Evolutionary conservation across 1,139 yeast genomes (phyloP).

Genomic region (Blastobotrys serpentis): DNA sequence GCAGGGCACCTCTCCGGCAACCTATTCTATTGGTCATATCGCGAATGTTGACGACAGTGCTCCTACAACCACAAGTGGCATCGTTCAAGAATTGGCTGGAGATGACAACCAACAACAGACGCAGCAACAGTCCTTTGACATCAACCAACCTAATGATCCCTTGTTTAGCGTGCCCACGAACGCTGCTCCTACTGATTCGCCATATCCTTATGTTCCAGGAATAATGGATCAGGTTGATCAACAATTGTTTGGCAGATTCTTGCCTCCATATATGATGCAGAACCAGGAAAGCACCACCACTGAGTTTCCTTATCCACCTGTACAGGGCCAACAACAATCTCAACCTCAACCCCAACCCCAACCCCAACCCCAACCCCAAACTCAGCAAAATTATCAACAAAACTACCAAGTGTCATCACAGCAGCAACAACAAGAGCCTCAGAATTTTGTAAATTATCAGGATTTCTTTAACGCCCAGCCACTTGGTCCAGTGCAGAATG

Average conservation of each 20-base stretch:
- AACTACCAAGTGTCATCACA: neutral
- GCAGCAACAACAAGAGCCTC: neutral
- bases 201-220: constrained; percentile 61
- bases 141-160: neutral
- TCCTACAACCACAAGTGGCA: constrained; percentile 8
- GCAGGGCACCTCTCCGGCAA: constrained; percentile 9
- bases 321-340: too few species aligned
- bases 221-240: constrained; percentile 81
- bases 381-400: neutral
- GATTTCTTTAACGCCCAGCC: constrained; percentile 8
- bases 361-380: too few species aligned
- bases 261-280: constrained; percentile 76
- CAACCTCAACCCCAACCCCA: too few species aligned
- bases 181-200: neutral
- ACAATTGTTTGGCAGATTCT: constrained; percentile 75
- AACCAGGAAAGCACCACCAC: neutral
- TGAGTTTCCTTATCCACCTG: too few species aligned
- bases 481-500: constrained; percentile 4
- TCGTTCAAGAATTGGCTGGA: constrained; percentile 46
- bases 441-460: constrained; percentile 2
- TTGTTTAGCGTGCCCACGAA: too few species aligned
- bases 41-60: constrained; percentile 6
- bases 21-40: constrained; percentile 35
- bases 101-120: constrained; percentile 14
- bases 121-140: neutral